These are phyloP conservation scores for Albugo candida DNA, from an alignment of 352 stramenopile species.

Conservation along the genomic window DNA sequence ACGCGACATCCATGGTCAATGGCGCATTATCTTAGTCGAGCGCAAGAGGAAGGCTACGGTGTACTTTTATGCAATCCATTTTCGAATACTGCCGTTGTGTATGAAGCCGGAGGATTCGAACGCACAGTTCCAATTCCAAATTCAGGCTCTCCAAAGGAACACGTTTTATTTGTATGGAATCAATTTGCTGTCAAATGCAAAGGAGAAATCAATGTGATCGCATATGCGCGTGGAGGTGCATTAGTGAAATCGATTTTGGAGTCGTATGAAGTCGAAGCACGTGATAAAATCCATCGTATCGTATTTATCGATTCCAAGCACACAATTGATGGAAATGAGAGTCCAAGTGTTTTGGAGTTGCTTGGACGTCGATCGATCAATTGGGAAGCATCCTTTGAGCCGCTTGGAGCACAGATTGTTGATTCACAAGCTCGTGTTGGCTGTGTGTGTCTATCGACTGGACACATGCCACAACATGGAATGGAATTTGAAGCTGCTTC, in stretches of 20 bases:
- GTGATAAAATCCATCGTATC: conserved; percentile 65
- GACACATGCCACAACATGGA: conserved; percentile 45
- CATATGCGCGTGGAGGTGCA: conserved; percentile 56
- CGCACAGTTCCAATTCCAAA: conserved; percentile 70
- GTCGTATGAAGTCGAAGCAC: conserved; percentile 44
- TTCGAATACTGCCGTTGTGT: conserved; percentile 72
- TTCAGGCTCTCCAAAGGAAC: conserved; percentile 65
- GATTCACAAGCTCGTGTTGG: conserved; percentile 71
- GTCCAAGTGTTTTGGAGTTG: conserved; percentile 51
- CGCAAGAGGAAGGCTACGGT: conserved; percentile 70
- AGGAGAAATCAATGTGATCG: conserved; percentile 69
- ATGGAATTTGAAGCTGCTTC: conserved; percentile 30
- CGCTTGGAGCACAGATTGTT: conserved; percentile 67
- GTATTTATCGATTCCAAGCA: conserved; percentile 79
- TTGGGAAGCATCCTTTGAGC: conserved; percentile 71
- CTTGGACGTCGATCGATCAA: conserved; percentile 75
- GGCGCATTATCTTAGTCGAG: conserved; percentile 63
- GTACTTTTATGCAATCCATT: conserved; percentile 79
- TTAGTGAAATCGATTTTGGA: conserved; percentile 73
- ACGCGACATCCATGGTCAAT: conserved; percentile 79
- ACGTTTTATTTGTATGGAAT: conserved; percentile 79
- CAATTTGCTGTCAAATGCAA: conserved; percentile 63
- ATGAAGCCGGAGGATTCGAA: conserved; percentile 74
- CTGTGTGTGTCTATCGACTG: conserved; percentile 71
- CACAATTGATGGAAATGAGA: conserved; percentile 65